Evolutionary conservation across 2,329 filamentous ascomycete species (phyloP), one percentile per base, ranked within the genome.

Genomic region (Pseudocercospora eumusae): DNA sequence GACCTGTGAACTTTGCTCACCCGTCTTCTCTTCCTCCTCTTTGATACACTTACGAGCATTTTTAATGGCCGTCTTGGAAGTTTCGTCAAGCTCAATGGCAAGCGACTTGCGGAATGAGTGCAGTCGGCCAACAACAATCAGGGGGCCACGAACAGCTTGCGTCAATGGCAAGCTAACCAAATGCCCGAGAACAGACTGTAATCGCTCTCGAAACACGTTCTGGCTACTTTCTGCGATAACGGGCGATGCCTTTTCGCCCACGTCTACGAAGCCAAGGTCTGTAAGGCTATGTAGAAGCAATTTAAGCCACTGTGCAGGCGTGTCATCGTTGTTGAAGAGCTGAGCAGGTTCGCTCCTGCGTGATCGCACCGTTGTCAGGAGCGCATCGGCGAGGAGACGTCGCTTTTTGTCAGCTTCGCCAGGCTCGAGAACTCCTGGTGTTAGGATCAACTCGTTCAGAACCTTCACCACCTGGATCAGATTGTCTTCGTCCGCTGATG

Each of bases 181-280:
- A 61, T 80, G 80, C 52, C 82, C 81, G 21, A 86, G 71, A 65
- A 81, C 83, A 3, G 84, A 85, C 54, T 80, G 82, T 36, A 86
- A 76, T 33, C 84, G 79, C 61, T 81, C 81, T 52, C 82, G 81
- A 67, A 85, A 84, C 50, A 83, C 75, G 40, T 79, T 78, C 65
- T 82, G 79, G 21, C 77, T 81, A 4, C 79, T 73, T 27, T 80
- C 74, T 3, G 79, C 79, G 11, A 86, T 63, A 0, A 78, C 68
- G 21, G 72, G 36, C 76, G 74, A 60, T 18, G 64, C 59, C 20
- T 66, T 63, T 3, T 60, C 62, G 13, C 55, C 56, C n/a, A 33
- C 27, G 9, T 55, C 57, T 15, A 31, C 60, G 45, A 60, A 70
- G 15, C 56, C 66, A 18, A 67, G 59, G 52, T 65, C 61, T 69